A percentile compares a stretch with the other conserved stretches of the same genome.
Evolutionary conservation across 1,284 basidiomycete genomes (phyloP).

Genomic region (Leccinum subspadiceum): DNA sequence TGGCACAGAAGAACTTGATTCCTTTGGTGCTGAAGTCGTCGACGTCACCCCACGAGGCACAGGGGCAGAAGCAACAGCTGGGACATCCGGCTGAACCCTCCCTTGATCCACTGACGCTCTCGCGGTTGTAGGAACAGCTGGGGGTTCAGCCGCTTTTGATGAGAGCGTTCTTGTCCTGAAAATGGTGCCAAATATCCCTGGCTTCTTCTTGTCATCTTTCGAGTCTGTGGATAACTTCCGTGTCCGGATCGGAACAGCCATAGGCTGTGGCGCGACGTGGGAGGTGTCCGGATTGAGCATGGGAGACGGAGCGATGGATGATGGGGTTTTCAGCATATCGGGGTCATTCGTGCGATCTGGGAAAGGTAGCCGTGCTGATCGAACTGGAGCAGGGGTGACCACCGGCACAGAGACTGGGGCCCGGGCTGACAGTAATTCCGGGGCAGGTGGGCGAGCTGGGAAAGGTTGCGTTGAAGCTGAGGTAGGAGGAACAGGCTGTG

Average conservation of each 20-base stretch:
- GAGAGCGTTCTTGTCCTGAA: slow-evolving; percentile 35
- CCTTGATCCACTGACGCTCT: slow-evolving; percentile 25
- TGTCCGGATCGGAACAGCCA: slow-evolving; percentile 20
- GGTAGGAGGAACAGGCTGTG: slow-evolving; percentile 29
- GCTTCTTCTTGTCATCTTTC: slow-evolving; percentile 33
- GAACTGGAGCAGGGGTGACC: slow-evolving; percentile 23
- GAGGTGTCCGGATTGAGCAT: slow-evolving; percentile 27
- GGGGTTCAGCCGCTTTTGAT: slow-evolving; percentile 28
- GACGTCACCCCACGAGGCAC: slow-evolving; percentile 15
- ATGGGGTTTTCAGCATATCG: slow-evolving; percentile 49
- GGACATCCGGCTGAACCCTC: slow-evolving; percentile 15
- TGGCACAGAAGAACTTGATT: slow-evolving; percentile 6
- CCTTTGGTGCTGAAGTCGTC: slow-evolving; percentile 19
- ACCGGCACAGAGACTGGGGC: slow-evolving; percentile 20
- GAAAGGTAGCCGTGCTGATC: slow-evolving; percentile 15
- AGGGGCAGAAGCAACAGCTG: slow-evolving; percentile 4
- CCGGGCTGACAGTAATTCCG: slow-evolving; percentile 18
- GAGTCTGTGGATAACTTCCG: slow-evolving; percentile 33
- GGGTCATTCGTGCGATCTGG: slow-evolving; percentile 39
- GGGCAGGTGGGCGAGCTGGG: slow-evolving; percentile 23
- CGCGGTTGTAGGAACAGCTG: slow-evolving; percentile 14
- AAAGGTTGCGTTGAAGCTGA: slow-evolving; percentile 32
- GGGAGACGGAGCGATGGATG: slow-evolving; percentile 47
- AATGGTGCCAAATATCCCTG: slow-evolving; percentile 28
- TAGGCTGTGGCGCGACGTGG: slow-evolving; percentile 7